phyloP scores from a whole-genome alignment of 345 rosid species.

The Gossypium australe region DNA sequence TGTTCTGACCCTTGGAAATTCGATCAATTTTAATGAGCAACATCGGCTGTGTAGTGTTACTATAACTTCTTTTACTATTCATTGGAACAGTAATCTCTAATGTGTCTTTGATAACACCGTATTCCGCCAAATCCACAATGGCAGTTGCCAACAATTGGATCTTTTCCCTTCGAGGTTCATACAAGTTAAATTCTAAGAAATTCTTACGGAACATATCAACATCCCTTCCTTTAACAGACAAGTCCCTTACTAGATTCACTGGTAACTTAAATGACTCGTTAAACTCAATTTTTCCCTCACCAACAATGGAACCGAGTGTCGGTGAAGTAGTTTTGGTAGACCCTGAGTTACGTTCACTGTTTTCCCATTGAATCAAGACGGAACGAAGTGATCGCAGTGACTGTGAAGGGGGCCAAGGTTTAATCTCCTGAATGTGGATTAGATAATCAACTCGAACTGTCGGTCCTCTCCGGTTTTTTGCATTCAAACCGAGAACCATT shows the following conservation, averaged over 20 bases:
- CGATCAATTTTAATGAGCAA: slow-evolving; percentile 59
- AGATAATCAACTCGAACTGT: slow-evolving; percentile 51
- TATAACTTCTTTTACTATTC: slow-evolving; percentile 69
- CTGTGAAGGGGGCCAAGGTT: slow-evolving; percentile 98
- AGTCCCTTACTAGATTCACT: slow-evolving; percentile 54
- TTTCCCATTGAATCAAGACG: slow-evolving; percentile 84
- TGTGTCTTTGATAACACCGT: slow-evolving; percentile 51
- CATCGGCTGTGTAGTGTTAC: slow-evolving; percentile 68
- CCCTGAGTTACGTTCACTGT: slow-evolving; percentile 65
- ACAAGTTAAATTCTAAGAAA: slow-evolving; percentile 63
- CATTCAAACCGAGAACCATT: slow-evolving; percentile 67
- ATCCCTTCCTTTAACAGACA: slow-evolving; percentile 49
- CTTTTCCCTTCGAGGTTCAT: slow-evolving; percentile 88
- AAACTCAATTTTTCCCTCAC: slow-evolving; percentile 84
- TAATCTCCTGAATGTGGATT: slow-evolving; percentile 72
- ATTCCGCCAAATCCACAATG: slow-evolving; percentile 66
- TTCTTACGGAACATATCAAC: slow-evolving; percentile 56
- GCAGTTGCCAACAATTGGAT: slow-evolving; percentile 75
- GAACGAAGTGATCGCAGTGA: slow-evolving; percentile 80
- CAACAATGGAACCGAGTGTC: slow-evolving; percentile 61
- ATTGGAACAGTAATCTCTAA: slow-evolving; percentile 51
- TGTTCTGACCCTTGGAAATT: slow-evolving; percentile 29
- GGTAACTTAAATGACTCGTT: slow-evolving; percentile 73
- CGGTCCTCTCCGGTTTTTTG: slow-evolving; percentile 52
- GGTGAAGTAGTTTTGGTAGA: slow-evolving; percentile 65